Base-by-base conservation (phyloP, 1,284 basidiomycete species). In the Coniferiporia sulphurascens region DNA sequence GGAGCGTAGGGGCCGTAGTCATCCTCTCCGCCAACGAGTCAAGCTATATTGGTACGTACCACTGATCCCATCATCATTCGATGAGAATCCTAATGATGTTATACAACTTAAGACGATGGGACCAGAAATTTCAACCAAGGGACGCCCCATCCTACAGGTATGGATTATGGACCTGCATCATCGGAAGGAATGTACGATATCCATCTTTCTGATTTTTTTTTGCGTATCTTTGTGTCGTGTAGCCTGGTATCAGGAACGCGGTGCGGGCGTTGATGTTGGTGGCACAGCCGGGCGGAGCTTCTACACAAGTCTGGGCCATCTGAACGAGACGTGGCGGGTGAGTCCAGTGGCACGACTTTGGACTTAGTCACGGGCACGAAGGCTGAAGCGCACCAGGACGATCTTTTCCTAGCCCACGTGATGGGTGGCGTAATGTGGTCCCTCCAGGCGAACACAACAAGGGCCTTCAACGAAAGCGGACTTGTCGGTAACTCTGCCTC, bases 191-290 rank as follows among this genome's bases (percentile, higher is more conserved):
- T n/a, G 32, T 64, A 41, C 35, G 15, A 41, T 41, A 41, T 44
- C 27, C 19, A 35, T 19, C 22, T 17, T 46, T n/a, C 45, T 15
- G 35, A 17, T 13, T 8, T 10, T 15, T 48, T 8, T 48, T n/a
- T n/a, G n/a, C n/a, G n/a, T 19, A 35, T 32, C 15, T 38, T 9
- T 48, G 46, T 44, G 36, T 12, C 27, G 21, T 46, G 15, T 67
- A 87, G 90, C 91, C 15, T 93, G 91, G 91, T 92, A 80, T 70
- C 89, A 91, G 67, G 83, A 87, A 62, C 79, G 76, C 9, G 85
- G 85, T 6, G 78, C 82, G 17, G 87, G 86, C 0, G 78, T 78
- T 4, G 70, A 79, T 61, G 70, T 68, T 15, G 73, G 73, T 12
- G 76, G 74, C 2, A 72, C 74, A 21, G 76, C 83, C 1, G 91